Evolutionary conservation across 1,139 yeast genomes (phyloP).

Genomic region (Candida sanyaensis): DNA sequence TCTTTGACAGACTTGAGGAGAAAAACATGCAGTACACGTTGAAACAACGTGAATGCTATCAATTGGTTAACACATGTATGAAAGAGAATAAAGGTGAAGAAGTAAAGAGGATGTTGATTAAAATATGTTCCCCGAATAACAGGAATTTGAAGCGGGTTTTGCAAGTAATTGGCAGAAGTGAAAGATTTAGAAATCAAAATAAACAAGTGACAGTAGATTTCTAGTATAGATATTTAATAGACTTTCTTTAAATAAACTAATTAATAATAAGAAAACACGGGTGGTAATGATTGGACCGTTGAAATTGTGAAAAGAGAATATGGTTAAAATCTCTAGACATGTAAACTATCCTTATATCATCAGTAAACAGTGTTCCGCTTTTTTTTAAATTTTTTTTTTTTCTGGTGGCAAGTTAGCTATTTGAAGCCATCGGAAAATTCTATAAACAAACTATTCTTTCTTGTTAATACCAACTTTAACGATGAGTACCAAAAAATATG

Average conservation of each 20-base stretch:
- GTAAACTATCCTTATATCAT: no score
- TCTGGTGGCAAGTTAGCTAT: neutral
- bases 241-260: neutral
- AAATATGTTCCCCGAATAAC: conserved; percentile 11
- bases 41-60: conserved; percentile 16
- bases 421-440: neutral
- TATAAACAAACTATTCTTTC: neutral
- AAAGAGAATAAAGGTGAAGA: neutral
- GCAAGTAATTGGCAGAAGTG: neutral
- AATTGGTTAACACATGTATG: conserved; percentile 13
- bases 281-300: no score
- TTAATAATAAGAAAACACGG: no score
- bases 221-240: neutral
- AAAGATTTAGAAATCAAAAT: neutral
- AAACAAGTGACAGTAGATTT: neutral
- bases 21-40: conserved; percentile 23
- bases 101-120: conserved; percentile 13
- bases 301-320: no score
- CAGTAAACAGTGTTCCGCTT: no score
- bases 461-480: neutral
- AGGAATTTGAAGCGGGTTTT: conserved; percentile 8
- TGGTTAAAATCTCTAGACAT: no score
- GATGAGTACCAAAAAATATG: conserved; percentile 44
- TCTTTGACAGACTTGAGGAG: conserved; percentile 16
- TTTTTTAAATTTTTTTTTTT: no score